A percentile compares a stretch with the other conserved stretches of the same genome.
These are phyloP conservation scores for Scutellospora calospora DNA, from an alignment of 371 early-diverging fungal species.

Conservation along the genomic window DNA sequence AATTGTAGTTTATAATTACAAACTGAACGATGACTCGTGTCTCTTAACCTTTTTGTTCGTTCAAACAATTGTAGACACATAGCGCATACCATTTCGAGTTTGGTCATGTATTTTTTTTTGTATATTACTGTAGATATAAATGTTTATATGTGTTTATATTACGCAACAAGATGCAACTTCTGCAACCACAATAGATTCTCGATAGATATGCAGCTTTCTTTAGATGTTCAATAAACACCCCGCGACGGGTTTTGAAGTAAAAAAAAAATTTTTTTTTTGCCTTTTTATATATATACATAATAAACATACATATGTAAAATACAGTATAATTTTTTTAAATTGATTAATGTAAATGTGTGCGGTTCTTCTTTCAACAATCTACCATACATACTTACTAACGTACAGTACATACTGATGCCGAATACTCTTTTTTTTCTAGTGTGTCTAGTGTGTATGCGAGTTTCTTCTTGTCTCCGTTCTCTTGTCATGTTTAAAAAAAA, in stretches of 20 bases:
- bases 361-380: not conserved
- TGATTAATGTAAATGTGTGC: not conserved
- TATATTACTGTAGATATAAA: no score
- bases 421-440: not conserved
- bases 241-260: not conserved
- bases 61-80: no score
- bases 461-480: no score
- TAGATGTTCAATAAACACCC: conserved; percentile 11
- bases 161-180: conserved; percentile 2
- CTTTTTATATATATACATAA: not conserved
- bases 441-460: no score
- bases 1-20: no score
- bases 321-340: not conserved
- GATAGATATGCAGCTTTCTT: not conserved
- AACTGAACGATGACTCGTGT: no score
- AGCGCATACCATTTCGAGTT: no score
- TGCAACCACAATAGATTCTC: conserved; percentile 30
- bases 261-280: not conserved
- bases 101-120: no score
- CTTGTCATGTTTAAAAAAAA: not conserved
- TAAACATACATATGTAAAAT: not conserved
- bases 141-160: no score
- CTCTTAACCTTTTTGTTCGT: no score
- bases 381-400: not conserved
- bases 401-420: not conserved